Conservation (phyloP, 306 rosid species). For the Gillenia trifoliata region DNA sequence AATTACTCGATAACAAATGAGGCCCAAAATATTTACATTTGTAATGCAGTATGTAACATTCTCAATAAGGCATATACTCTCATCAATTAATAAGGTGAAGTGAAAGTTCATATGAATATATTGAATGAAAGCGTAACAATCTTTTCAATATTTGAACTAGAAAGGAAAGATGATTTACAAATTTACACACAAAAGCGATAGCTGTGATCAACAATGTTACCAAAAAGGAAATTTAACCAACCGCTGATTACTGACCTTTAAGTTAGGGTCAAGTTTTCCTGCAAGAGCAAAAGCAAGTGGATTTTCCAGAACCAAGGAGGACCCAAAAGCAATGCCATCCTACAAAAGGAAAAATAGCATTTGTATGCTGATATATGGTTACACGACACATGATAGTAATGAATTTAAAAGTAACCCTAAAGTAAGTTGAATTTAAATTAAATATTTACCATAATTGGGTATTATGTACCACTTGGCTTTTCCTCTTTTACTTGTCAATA, state of each 20-base stretch:
- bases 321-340: constrained; percentile 89
- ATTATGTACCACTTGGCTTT: too few relatives aligned
- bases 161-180: background rate
- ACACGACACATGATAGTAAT: too few relatives aligned
- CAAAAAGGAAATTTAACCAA: background rate
- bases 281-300: constrained; percentile 73
- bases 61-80: too few relatives aligned
- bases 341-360: constrained; percentile 20
- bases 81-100: too few relatives aligned
- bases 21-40: too few relatives aligned
- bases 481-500: too few relatives aligned
- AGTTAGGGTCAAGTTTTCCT: constrained; percentile 60
- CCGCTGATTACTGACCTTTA: constrained; percentile 43
- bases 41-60: too few relatives aligned
- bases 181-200: background rate
- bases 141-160: background rate
- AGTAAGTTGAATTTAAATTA: background rate
- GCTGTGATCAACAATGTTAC: constrained; percentile 12
- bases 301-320: constrained; percentile 87
- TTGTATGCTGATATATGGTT: constrained; percentile 19
- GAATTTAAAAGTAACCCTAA: constrained; percentile 1
- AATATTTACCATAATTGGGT: background rate
- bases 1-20: too few relatives aligned
- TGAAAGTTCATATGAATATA: too few relatives aligned
- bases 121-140: too few relatives aligned